These are phyloP conservation scores for Venustampulla echinocandica DNA, from an alignment of 495 filamentous ascomycete genomes.

Conservation along the genomic window DNA sequence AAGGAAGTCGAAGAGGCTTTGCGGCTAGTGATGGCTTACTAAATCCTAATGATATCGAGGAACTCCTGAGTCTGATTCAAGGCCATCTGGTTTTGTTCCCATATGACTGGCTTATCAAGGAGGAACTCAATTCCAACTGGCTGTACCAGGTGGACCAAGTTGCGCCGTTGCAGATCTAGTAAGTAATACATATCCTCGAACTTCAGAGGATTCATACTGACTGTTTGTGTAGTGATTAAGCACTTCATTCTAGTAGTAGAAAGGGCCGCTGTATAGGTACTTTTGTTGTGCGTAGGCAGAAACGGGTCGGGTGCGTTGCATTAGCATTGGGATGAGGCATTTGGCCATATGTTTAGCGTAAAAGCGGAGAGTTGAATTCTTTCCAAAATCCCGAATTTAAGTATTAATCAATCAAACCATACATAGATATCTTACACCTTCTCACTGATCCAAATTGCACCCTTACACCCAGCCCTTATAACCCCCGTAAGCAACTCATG, in stretches of 20 bases:
- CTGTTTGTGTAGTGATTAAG: conserved; percentile 15
- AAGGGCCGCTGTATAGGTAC: conserved; percentile 8
- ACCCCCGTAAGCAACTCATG: conserved; percentile 83
- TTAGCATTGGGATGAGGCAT: conserved; percentile 5
- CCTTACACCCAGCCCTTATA: conserved; percentile 78
- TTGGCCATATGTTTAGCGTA: conserved; percentile 11
- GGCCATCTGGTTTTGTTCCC: conserved; percentile 87
- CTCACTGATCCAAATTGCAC: conserved; percentile 81
- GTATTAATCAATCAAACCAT: conserved; percentile 1
- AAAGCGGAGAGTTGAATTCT: conserved; percentile 13
- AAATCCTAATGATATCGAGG: conserved; percentile 63
- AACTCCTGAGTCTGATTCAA: conserved; percentile 72
- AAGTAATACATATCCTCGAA: conserved; percentile 32
- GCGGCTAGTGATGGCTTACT: conserved; percentile 64
- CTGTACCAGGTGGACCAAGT: conserved; percentile 92
- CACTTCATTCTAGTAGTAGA: too few species aligned
- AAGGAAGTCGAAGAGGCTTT: conserved; percentile 63
- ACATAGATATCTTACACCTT: conserved; percentile 14
- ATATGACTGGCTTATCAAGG: conserved; percentile 86
- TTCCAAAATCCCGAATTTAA: neutral
- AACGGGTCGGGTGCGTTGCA: conserved; percentile 12
- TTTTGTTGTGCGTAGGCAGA: conserved; percentile 3
- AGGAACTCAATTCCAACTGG: conserved; percentile 93
- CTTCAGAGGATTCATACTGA: conserved; percentile 7
- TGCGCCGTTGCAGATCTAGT: conserved; percentile 97